Evolutionary conservation across 768 basidiomycete genomes (phyloP), one percentile per base, ranked within the genome.

Genomic region (Hygrophoropsis aurantiaca): DNA sequence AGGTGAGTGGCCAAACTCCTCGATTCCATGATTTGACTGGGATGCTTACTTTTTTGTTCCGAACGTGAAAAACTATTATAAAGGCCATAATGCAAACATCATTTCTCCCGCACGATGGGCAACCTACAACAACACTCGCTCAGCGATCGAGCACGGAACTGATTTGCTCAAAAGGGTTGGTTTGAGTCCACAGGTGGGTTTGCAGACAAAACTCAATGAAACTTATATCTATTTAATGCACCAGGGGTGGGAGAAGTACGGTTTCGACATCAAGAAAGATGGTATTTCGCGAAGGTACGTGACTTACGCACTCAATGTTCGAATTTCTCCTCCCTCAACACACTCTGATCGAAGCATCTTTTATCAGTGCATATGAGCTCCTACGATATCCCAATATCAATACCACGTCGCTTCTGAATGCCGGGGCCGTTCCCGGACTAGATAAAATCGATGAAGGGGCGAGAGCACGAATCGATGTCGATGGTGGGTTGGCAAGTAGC

Each of bases 341-440:
- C 19, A 35, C 11, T n/a, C 34, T 44, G 5, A 23, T 33, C 38
- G 50, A 49, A 37, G 49, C 30, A 46, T 25, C 9, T 26, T 1
- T 34, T 20, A 18, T 13, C 52, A 95, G 93, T 59, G 89, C 86
- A 0, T 92, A 81, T 54, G 82, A 90, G 39, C 69, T 93, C 51
- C 69, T 95, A 18, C 70, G 80, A 13, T 77, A 83, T 58, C 81
- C 81, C 2, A 68, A 70, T 2, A 60, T 90, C 21, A 75, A 70
- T 1, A 60, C 77, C 0, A 54, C 65, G 2, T 55, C 58, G 11
- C 67, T 94, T 24, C 58, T 27, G 33, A 55, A 3, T 84, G 36
- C 86, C 81, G 11, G 74, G 63, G 35, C 47, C 24, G 34, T 67
- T 9, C 53, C 39, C 16, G 53, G 46, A 11, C 69, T 95, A 0